A percentile compares a stretch with the other conserved stretches of the same genome.
These are phyloP conservation scores for Fusarium abutilonis DNA, from an alignment of 2,329 filamentous ascomycete genomes.

Conservation along the genomic window DNA sequence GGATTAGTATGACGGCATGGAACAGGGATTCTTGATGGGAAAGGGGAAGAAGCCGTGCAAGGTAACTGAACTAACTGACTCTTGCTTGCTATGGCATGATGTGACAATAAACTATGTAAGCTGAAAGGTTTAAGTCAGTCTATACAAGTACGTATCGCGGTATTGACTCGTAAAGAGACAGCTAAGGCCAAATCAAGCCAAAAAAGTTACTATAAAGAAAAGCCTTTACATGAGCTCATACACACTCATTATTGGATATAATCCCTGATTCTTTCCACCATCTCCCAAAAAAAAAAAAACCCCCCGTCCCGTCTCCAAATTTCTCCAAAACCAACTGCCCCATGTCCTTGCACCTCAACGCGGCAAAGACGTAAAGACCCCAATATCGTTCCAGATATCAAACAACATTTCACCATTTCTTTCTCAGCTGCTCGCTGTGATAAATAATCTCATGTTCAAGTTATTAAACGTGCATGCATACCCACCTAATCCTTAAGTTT, in stretches of 20 bases:
- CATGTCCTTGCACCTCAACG: not conserved
- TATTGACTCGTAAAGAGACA: slow-evolving; percentile 1
- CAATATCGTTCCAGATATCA: not conserved
- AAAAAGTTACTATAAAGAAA: not conserved
- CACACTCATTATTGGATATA: not conserved
- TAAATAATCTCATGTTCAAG: slow-evolving; percentile 7
- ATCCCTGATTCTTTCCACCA: slow-evolving; percentile 1
- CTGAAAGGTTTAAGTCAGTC: not conserved
- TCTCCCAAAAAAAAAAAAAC: slow-evolving; percentile 12
- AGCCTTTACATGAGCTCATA: not conserved
- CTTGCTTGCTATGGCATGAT: slow-evolving; percentile 9
- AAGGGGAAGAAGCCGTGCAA: not conserved
- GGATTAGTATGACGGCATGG: slow-evolving; percentile 31
- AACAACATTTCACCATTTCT: no score
- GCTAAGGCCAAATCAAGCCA: not conserved
- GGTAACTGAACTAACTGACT: slow-evolving; percentile 25
- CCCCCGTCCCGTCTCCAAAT: slow-evolving; percentile 21
- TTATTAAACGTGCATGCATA: slow-evolving; percentile 7
- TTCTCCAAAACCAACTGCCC: not conserved
- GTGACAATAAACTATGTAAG: not conserved
- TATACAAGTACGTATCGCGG: not conserved
- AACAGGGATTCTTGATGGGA: slow-evolving; percentile 13
- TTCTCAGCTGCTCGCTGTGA: slow-evolving; percentile 1
- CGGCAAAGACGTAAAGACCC: not conserved
- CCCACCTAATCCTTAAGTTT: slow-evolving; percentile 23